These are phyloP conservation scores for Ceratobasidium sp. DNA, from an alignment of 1,284 basidiomycete species.

Conservation along the genomic window DNA sequence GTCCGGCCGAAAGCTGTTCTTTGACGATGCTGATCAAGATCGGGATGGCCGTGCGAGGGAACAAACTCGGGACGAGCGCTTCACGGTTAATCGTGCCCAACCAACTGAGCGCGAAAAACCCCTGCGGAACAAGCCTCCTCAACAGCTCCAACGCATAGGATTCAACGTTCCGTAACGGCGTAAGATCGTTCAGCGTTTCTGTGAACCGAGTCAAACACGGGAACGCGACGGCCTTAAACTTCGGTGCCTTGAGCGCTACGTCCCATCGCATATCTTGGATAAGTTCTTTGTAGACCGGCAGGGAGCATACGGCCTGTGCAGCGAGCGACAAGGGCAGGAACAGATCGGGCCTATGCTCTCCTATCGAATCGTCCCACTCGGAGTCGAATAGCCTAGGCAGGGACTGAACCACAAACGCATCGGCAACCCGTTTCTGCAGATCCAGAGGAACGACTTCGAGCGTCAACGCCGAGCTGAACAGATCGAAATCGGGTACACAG, in stretches of 20 bases:
- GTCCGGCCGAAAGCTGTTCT: conserved; percentile 26
- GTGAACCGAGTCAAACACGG: conserved; percentile 39
- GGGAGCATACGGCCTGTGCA: conserved; percentile 26
- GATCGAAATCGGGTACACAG: conserved; percentile 33
- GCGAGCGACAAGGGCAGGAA: conserved; percentile 33
- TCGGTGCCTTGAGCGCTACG: conserved; percentile 35
- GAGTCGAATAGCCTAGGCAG: conserved; percentile 25
- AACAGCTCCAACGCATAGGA: conserved; percentile 28
- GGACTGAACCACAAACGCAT: conserved; percentile 34
- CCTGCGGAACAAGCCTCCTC: conserved; percentile 18
- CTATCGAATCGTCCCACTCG: conserved; percentile 27
- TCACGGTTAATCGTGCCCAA: conserved; percentile 23
- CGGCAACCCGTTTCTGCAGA: conserved; percentile 33
- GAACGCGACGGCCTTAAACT: conserved; percentile 37
- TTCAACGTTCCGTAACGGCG: conserved; percentile 12
- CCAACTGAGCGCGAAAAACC: conserved; percentile 34
- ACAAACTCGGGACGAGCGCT: conserved; percentile 23
- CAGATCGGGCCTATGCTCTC: conserved; percentile 21
- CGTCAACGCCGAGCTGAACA: conserved; percentile 39
- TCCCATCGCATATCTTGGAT: conserved; percentile 45
- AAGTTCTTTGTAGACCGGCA: conserved; percentile 36
- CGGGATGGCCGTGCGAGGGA: conserved; percentile 32
- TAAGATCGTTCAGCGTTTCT: conserved; percentile 33
- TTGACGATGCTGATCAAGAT: conserved; percentile 24
- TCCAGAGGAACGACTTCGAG: conserved; percentile 38